Percentiles rank a stretch among this genome's conserved stretches.
phyloP scores from a whole-genome alignment of 805 yeast species.

The Candida khao-thaluensis region DNA sequence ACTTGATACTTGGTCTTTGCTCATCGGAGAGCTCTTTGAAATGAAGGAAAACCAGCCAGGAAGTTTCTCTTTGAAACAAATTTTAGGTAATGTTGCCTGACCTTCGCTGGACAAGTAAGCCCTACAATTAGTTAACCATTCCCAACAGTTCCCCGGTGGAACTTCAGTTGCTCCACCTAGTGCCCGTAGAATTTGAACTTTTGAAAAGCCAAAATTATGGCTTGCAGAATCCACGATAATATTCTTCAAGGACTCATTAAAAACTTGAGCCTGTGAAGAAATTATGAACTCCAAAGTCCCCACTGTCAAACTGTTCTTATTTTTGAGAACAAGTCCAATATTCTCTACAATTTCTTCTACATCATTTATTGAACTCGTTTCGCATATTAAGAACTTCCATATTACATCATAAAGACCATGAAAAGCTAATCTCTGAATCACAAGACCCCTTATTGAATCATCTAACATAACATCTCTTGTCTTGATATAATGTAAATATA shows the following conservation, averaged over 20 bases:
- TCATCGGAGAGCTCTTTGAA: background rate
- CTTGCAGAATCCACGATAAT: constrained; percentile 11
- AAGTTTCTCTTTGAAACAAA: background rate
- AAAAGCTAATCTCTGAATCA: constrained; percentile 28
- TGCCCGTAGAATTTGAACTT: background rate
- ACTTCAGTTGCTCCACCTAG: background rate
- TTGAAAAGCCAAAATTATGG: constrained; percentile 8
- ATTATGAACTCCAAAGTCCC: constrained; percentile 28
- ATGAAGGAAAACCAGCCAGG: constrained; percentile 14
- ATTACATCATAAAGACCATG: constrained; percentile 30
- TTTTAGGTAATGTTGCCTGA: background rate
- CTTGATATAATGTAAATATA: constrained; percentile 22
- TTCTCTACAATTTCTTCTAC: constrained; percentile 37
- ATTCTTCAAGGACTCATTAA: constrained; percentile 10
- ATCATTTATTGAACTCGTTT: constrained; percentile 31
- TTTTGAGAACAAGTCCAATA: constrained; percentile 19
- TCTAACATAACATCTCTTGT: constrained; percentile 19
- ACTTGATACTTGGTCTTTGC: background rate
- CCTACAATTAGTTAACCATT: constrained; percentile 4
- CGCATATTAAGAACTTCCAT: constrained; percentile 30
- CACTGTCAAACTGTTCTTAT: constrained; percentile 20
- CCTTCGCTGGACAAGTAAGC: background rate
- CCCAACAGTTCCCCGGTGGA: constrained; percentile 2
- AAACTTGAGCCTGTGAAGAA: constrained; percentile 11
- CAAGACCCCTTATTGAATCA: constrained; percentile 19